These are phyloP conservation scores for Botrytis byssoidea DNA, from an alignment of 2,329 filamentous ascomycete species.

Conservation along the genomic window DNA sequence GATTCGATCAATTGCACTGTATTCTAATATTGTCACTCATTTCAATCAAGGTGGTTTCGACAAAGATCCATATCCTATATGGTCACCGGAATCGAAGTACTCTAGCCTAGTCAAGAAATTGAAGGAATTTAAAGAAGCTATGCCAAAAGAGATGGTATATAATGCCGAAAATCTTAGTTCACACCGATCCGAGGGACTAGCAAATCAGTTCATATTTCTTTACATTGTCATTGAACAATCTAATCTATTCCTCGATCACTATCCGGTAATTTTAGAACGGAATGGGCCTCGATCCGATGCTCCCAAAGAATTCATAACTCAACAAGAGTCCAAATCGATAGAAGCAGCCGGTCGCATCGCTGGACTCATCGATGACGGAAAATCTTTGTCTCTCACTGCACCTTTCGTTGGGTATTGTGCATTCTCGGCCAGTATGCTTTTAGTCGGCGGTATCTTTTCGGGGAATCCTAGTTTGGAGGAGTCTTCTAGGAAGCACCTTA, in stretches of 20 bases:
- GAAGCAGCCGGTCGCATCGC: conserved; percentile 86
- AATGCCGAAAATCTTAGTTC: conserved; percentile 78
- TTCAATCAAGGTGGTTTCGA: conserved; percentile 87
- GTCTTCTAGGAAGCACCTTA: conserved; percentile 78
- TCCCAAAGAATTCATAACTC: conserved; percentile 68
- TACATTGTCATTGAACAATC: conserved; percentile 91
- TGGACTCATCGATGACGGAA: conserved; percentile 74
- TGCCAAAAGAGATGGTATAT: conserved; percentile 74
- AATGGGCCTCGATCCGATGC: conserved; percentile 63
- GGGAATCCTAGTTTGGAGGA: conserved; percentile 74
- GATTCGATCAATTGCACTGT: conserved; percentile 79
- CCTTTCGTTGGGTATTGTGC: conserved; percentile 95
- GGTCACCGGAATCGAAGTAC: conserved; percentile 79
- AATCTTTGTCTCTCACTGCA: conserved; percentile 77
- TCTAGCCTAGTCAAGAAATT: conserved; percentile 66
- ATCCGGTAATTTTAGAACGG: conserved; percentile 65
- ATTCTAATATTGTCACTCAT: conserved; percentile 87
- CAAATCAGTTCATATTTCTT: conserved; percentile 88
- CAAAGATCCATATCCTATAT: conserved; percentile 72
- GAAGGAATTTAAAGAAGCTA: conserved; percentile 63
- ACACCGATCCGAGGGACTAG: conserved; percentile 80
- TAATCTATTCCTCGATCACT: conserved; percentile 84
- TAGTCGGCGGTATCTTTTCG: conserved; percentile 88
- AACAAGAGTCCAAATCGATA: conserved; percentile 72
- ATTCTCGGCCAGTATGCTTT: conserved; percentile 90